phyloP scores from a whole-genome alignment of 768 basidiomycete genomes.

The Sarcomyxa edulis region DNA sequence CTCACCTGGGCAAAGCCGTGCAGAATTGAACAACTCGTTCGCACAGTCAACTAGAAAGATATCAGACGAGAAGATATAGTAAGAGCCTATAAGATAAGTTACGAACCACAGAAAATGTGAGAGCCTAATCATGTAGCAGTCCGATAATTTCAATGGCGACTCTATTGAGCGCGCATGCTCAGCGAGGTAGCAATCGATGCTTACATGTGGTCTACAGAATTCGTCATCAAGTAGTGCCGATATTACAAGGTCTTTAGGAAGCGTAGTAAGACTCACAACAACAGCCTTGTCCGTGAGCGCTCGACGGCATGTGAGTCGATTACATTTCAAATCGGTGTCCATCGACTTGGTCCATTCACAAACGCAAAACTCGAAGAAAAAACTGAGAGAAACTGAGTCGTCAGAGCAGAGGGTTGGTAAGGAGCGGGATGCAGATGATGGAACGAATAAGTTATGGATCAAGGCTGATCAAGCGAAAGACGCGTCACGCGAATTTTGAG shows the following conservation, averaged over 20 bases:
- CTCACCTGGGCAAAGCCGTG: slow-evolving; percentile 75
- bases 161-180: slow-evolving; percentile 7
- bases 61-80: background rate
- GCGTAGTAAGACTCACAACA: slow-evolving; percentile 57
- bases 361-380: background rate
- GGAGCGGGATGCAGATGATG: no score
- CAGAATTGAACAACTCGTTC: slow-evolving; percentile 73
- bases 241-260: no score
- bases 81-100: slow-evolving; percentile 6
- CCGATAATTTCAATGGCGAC: slow-evolving; percentile 6
- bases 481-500: no score
- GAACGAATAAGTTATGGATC: no score
- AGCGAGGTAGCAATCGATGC: slow-evolving; percentile 12
- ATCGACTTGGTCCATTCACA: slow-evolving; percentile 28
- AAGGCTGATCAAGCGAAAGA: no score
- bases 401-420: no score
- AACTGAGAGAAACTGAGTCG: no score
- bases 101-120: slow-evolving; percentile 78
- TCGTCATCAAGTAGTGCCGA: background rate
- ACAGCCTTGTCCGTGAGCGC: slow-evolving; percentile 74
- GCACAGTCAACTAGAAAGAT: slow-evolving; percentile 66
- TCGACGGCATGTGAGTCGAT: slow-evolving; percentile 71
- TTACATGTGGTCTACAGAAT: slow-evolving; percentile 48
- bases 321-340: slow-evolving; percentile 77
- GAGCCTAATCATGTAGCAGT: slow-evolving; percentile 48